A percentile compares a stretch with the other conserved stretches of the same genome.
phyloP scores from a whole-genome alignment of 1,284 basidiomycete genomes.

The Microbotryum scabiosae region DNA sequence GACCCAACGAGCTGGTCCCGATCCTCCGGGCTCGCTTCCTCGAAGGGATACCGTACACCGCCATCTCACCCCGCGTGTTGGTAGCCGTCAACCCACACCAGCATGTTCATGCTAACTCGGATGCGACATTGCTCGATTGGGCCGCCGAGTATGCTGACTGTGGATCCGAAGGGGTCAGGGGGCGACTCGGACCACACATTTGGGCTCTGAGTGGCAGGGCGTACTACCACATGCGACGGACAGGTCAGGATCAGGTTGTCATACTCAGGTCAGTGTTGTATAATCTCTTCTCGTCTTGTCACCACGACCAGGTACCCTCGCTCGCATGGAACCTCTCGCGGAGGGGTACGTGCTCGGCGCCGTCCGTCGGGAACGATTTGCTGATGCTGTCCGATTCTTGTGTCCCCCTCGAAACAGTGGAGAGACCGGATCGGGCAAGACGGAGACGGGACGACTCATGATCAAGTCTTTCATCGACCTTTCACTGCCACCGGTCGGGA shows the following conservation, averaged over 20 bases:
- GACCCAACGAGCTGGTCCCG: slow-evolving; percentile 24
- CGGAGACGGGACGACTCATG: slow-evolving; percentile 77
- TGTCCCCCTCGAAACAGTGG: slow-evolving; percentile 50
- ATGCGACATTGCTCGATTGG: slow-evolving; percentile 73
- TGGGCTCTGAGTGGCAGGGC: slow-evolving; percentile 83
- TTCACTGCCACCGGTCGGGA: slow-evolving; percentile 77
- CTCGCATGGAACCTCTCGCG: not conserved
- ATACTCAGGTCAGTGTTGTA: slow-evolving; percentile 60
- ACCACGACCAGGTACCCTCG: not conserved
- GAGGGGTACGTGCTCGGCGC: not conserved
- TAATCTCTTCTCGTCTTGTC: no score
- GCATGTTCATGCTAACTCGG: slow-evolving; percentile 67
- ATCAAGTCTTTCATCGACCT: slow-evolving; percentile 85
- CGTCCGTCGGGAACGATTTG: not conserved
- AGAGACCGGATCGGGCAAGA: slow-evolving; percentile 88
- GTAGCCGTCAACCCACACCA: slow-evolving; percentile 85
- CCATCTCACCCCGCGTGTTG: slow-evolving; percentile 40
- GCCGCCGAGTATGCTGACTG: slow-evolving; percentile 61
- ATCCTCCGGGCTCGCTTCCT: slow-evolving; percentile 22
- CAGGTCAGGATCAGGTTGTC: slow-evolving; percentile 84
- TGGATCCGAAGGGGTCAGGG: slow-evolving; percentile 46
- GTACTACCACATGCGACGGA: slow-evolving; percentile 94
- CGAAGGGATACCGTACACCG: slow-evolving; percentile 25
- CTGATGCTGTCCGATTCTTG: not conserved
- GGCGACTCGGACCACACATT: slow-evolving; percentile 61